Evolutionary conservation across 768 basidiomycete genomes (phyloP), one percentile per base, ranked within the genome.

Genomic region (Russula sp.): DNA sequence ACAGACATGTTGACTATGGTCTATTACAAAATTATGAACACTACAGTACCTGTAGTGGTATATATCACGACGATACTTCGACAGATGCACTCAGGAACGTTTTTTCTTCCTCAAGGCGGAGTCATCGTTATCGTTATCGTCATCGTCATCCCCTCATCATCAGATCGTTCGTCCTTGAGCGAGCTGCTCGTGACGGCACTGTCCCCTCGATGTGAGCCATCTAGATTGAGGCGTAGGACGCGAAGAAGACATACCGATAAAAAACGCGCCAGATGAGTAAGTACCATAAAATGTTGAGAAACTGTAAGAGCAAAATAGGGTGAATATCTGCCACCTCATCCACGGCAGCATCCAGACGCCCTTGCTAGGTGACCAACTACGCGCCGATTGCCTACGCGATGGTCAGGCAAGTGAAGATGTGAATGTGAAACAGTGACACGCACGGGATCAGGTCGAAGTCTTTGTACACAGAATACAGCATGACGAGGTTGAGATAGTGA

Each of bases 281-380:
- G 74, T 91, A 96, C 95, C 95, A 98, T 80, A 97, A 97, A 28
- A 96, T 64, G 72, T 98, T 98, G 70, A 99, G 79, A 46, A 84
- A 69, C 73, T 94, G 92, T 18, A 99, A 79, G 0, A 92, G 76
- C 7, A 85, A 65, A 61, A 98, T 76, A 0, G 94, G 0, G 75
- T 65, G 69, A 95, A 91, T 57, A 96, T 83, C 68, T 94, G 92
- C 70, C 84, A 87, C 70, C 80, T 83, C 83, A 95, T 87, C 91
- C 93, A 98, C 71, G 75, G 71, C 1, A 75, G 79, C 66, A 96
- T 75, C 79, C 87, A 94, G 9, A 79, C 81, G 3, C 92, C 94
- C 20, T 82, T 79, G 22, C 77, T 68, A 1, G 84, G 84, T 6
- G 75, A 75, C 84, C 87, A 93, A 28, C 77, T 73, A 71, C 80